Evolutionary conservation across 352 stramenopile genomes (phyloP), one percentile per base, ranked within the genome.

Genomic region (Phytophthora sansomeana): DNA sequence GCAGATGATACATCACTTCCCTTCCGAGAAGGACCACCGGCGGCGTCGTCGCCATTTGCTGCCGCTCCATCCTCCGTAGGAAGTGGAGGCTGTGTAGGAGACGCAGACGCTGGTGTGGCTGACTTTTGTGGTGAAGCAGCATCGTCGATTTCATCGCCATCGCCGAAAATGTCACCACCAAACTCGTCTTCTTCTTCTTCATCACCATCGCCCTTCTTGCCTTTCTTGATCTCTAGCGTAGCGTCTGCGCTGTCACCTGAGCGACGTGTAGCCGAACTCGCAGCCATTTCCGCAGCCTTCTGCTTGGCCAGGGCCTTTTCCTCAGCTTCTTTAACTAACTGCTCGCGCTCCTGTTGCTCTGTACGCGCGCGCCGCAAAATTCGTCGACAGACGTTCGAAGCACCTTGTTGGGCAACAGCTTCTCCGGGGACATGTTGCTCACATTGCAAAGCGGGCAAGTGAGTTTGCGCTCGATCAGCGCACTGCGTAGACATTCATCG

Each of bases 151-250:
- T 92, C 83, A 21, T 92, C 82, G 10, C 61, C 78, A 11, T 85
- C 85, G 6, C 78, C 85, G 50, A 93, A 96, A 65, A 96, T 91
- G 63, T 96, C 87, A 14, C 87, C 87, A 6, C 87, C 87, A 64
- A 96, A 93, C 58, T 93, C 87, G 58, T 96, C 87, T 58, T 96
- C 87, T 63, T 91, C 85, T 4, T 91, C 86, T 33, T 89, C 87
- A 2, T 80, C 81, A 4, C 72, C 80, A 8, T 84, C 78, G 30
- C 76, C 74, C 48, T 94, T 94, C 65, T 90, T 93, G n/a, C 74
- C 73, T 47, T 93, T 93, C 58, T 94, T 96, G 54, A 95, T 96
- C 42, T 93, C 87, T 5, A 96, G 51, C 10, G 83, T 91, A n/a
- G 85, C 86, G 56, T 95, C 87, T 4, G 87, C 87, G n/a, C 74